Evolutionary conservation across 371 early-diverging fungal genomes (phyloP).

Genomic region (Vairimorpha apis): DNA sequence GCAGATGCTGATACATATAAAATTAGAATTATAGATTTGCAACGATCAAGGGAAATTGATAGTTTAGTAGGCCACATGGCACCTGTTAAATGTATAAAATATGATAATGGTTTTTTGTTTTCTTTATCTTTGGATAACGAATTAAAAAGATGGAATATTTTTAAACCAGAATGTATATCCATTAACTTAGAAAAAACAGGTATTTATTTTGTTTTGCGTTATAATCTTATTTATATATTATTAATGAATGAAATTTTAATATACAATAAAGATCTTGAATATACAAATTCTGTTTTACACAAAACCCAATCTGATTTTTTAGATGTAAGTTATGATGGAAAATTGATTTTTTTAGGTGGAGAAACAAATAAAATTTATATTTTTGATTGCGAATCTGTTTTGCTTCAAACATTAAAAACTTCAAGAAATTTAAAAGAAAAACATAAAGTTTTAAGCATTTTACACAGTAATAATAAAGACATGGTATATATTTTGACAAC

Average conservation of each 20-base stretch:
- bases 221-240: slow-evolving; percentile 30
- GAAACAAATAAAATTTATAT: slow-evolving; percentile 42
- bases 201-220: slow-evolving; percentile 20
- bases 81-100: slow-evolving; percentile 26
- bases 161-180: neutral
- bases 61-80: slow-evolving; percentile 30
- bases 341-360: slow-evolving; percentile 42
- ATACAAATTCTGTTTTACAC: slow-evolving; percentile 13
- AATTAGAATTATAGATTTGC: slow-evolving; percentile 44
- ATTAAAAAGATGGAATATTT: slow-evolving; percentile 38
- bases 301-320: slow-evolving; percentile 30
- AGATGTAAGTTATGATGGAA: slow-evolving; percentile 28
- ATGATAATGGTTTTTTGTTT: slow-evolving; percentile 30
- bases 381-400: slow-evolving; percentile 5
- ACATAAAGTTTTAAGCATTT: slow-evolving; percentile 43
- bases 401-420: slow-evolving; percentile 35
- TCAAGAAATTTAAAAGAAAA: slow-evolving; percentile 48
- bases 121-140: slow-evolving; percentile 35
- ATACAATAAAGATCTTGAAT: slow-evolving; percentile 43
- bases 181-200: slow-evolving; percentile 30
- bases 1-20: slow-evolving; percentile 25
- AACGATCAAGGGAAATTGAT: slow-evolving; percentile 48
- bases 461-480: slow-evolving; percentile 21
- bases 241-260: slow-evolving; percentile 30
- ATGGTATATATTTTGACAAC: slow-evolving; percentile 26